Base-by-base conservation (phyloP, 2,329 filamentous ascomycete species). In the Colletotrichum chlorophyti region DNA sequence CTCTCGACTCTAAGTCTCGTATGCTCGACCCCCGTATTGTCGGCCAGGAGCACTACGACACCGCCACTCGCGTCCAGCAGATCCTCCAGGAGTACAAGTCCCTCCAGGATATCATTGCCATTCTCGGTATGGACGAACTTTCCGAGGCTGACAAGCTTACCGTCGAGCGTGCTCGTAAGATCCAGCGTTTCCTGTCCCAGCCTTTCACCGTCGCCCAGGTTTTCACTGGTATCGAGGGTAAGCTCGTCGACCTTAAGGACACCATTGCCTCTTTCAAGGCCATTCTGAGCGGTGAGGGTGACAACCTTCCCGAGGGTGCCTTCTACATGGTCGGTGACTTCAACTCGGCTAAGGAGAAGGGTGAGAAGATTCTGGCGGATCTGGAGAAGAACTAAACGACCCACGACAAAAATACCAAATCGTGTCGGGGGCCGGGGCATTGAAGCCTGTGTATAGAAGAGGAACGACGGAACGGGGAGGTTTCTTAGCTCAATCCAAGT, bases 41-140 rank as follows among this genome's bases (percentile, higher is more conserved):
- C 74, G 95, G 95, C 79, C 85, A 98, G 75, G 95, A 99, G 64
- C 95, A 99, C 87, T 99, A 99, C 89, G 79, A 93, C 64, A 94
- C 88, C 72, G 95, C 95, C 78, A 91, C 91, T 78, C 89, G 89
- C 72, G 95, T 99, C 75, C 95, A 99, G 86, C 93, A 97, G 84
- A 98, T 97, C 82, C 90, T 99, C 77, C 95, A 99, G 84, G 95
- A 98, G 87, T 99, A 99, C 91, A 98, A 98, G 91, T 98, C 94
- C 66, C 92, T 99, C 69, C 95, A 99, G 85, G 95, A 99, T 85
- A 99, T 99, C 89, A 97, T 97, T 86, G 95, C 95, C 81, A 99
- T 99, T 93, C 83, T 98, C 78, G 94, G 94, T 90, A 98, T 99
- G 95, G 95, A 99, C 81, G 95, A 99, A 80, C 83, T 99, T 82